Evolutionary conservation across 257 asterid genomes (phyloP).

Genomic region (Capsicum rhomboideum): DNA sequence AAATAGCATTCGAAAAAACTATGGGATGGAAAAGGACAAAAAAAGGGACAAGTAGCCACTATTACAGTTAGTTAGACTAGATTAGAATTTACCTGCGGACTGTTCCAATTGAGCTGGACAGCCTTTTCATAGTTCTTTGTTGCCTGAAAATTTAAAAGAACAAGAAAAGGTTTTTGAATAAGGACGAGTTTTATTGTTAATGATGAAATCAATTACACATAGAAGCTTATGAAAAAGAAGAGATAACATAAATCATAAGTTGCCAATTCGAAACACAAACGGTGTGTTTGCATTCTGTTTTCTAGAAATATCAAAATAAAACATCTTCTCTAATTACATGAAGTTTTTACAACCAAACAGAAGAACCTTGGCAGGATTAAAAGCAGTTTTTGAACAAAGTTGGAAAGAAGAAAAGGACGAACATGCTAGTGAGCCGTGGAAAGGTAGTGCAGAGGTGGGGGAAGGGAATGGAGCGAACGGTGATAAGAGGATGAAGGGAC

Average conservation of each 20-base stretch:
- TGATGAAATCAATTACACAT: background rate
- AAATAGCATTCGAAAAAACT: background rate
- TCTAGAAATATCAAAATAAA: background rate
- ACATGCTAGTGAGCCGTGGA: background rate
- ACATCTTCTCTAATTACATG: background rate
- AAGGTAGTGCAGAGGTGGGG: background rate
- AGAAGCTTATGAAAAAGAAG: background rate
- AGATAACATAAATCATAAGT: background rate
- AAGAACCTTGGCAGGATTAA: background rate
- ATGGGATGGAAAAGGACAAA: background rate
- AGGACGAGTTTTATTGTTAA: background rate
- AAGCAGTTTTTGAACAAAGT: background rate
- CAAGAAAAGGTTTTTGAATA: background rate
- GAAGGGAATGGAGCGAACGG: background rate
- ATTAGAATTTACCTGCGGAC: constrained; percentile 78
- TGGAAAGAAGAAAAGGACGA: background rate
- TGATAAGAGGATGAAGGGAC: background rate
- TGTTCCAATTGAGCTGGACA: constrained; percentile 97
- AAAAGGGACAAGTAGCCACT: background rate
- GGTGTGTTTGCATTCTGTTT: background rate
- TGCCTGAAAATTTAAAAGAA: constrained; percentile 55
- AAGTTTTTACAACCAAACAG: background rate
- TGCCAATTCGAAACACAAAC: background rate
- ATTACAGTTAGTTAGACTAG: constrained; percentile 3
- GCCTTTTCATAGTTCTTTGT: constrained; percentile 91